Evolutionary conservation across 1,284 basidiomycete species (phyloP).

Genomic region (Cryptococcus maquisensis): DNA sequence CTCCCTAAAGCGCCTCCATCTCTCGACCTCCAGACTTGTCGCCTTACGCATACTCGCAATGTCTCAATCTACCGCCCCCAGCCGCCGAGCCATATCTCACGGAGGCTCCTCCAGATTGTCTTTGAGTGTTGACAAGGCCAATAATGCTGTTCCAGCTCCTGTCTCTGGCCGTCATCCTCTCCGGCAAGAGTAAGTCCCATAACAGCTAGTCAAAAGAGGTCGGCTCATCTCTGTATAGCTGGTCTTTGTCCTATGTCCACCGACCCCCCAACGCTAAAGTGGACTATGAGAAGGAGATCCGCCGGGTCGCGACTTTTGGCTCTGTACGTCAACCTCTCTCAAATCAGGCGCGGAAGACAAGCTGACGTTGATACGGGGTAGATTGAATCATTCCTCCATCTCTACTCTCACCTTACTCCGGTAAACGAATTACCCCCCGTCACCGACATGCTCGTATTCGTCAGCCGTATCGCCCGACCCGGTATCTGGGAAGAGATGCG

Average conservation of each 20-base stretch:
- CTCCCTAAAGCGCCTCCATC: background rate
- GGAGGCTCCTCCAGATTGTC: constrained; percentile 42
- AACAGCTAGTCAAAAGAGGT: background rate
- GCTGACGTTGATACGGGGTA: constrained; percentile 7
- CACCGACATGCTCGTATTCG: constrained; percentile 48
- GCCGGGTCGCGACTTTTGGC: constrained; percentile 49
- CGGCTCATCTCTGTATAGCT: constrained; percentile 24
- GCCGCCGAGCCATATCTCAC: constrained; percentile 34
- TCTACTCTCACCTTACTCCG: constrained; percentile 48
- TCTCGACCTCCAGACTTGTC: background rate
- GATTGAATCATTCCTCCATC: constrained; percentile 50
- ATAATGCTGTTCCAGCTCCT: constrained; percentile 11
- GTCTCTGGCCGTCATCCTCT: constrained; percentile 41
- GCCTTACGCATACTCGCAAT: constrained; percentile 1
- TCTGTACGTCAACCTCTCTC: constrained; percentile 33
- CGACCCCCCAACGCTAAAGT: constrained; percentile 48
- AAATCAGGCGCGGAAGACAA: no score
- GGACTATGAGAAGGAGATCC: constrained; percentile 50
- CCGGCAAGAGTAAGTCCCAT: constrained; percentile 40
- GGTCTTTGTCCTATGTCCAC: constrained; percentile 49
- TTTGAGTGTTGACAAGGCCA: constrained; percentile 36
- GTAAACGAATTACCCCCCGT: constrained; percentile 47
- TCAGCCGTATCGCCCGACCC: constrained; percentile 44
- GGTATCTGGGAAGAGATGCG: constrained; percentile 50
- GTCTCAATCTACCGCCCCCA: constrained; percentile 13